Base-by-base conservation (phyloP, 2,329 filamentous ascomycete species). In the Colletotrichum tamarilloi region DNA sequence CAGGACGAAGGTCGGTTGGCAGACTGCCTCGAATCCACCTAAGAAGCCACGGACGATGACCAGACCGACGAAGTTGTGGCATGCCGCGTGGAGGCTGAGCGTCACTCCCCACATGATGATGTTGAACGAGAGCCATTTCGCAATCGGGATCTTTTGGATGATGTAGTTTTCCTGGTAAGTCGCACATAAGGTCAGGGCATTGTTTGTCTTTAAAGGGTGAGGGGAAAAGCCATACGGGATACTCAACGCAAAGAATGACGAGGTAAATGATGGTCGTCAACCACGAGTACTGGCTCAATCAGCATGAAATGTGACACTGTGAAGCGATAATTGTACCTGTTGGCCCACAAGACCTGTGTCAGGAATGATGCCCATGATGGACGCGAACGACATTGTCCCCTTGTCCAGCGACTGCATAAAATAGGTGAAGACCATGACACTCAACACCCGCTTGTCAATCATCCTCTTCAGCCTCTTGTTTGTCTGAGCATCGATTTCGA, bases 361-460 rank as follows among this genome's bases (percentile, higher is more conserved):
- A 14, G 71, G 22, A 30, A 75, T 68, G 57, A 79, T 77, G 53
- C 75, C 74, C 80, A 79, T 78, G 38, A 79, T 76, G 16, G 78
- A 78, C 1, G 77, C 71, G 52, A 79, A 80, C 7, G 75, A 75
- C 14, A 79, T 74, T 2, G 77, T 80, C 1, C 78, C 78, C 56
- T 79, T 80, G 62, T 80, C 78, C 4, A 84, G 74, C 22, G 80
- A 85, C 78, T 80, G 83, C 71, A 77, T 82, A 78, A 79, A 87
- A 77, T 88, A 90, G 49, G 85, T 87, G 68, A 85, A 86, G 58
- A 86, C 80, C 77, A 88, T 86, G 77, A 87, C 88, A 12, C 83
- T 85, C 67, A 90, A 78, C 60, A 87, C 83, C 42, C 84, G 82
- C 65, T 86, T 84, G 79, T 90, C 89, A 72, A 83, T 77, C 78